Base-by-base conservation (phyloP, 345 rosid genomes). In the Brassica carinata region DNA sequence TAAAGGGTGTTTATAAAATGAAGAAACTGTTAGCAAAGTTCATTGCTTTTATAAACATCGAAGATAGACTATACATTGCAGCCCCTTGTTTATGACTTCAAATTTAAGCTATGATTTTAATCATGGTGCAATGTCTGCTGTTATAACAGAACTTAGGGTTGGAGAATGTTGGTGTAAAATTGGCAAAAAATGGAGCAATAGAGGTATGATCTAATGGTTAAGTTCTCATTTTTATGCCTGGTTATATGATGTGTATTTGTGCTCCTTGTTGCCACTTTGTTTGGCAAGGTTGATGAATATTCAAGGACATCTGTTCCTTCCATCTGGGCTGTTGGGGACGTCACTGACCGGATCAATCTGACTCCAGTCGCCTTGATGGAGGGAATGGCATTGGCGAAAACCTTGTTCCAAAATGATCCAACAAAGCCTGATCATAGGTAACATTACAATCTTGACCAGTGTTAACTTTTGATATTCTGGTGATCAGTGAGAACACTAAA, bases 321-420 rank as follows among this genome's bases (percentile, higher is more conserved):
- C 63, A 93, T 95, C 64, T 95, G 94, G 97, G 99, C 99, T 40
- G 96, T 95, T 67, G 99, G 99, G 80, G 99, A 95, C 79, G 98
- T 93, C 64, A 95, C 99, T 19, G 97, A 91, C 78, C 84, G 99
- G 75, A 74, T 95, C 76, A 95, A 95, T 86, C 83, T 95, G 92
- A 95, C 98, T 83, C 99, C 99, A 64, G 99, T 95, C 83, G 98
- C 99, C 69, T 87, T 95, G 84, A 95, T 95, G 98, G 99, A 95
- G 88, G 99, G 99, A 82, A 94, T 87, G 69, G 99, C 99, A 62
- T 80, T 95, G 81, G 99, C 98, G 70, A 93, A 95, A 86, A 89
- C 98, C 8, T 36, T 95, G 62, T 91, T 93, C 78, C 84, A 77
- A 15, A 87, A 89, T 81, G 89, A 95, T 75, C 97, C 97, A 76